A percentile compares a stretch with the other conserved stretches of the same genome.
Conservation (phyloP, 2,329 filamentous ascomycete genomes). For the Pseudofabraea citricarpa region DNA sequence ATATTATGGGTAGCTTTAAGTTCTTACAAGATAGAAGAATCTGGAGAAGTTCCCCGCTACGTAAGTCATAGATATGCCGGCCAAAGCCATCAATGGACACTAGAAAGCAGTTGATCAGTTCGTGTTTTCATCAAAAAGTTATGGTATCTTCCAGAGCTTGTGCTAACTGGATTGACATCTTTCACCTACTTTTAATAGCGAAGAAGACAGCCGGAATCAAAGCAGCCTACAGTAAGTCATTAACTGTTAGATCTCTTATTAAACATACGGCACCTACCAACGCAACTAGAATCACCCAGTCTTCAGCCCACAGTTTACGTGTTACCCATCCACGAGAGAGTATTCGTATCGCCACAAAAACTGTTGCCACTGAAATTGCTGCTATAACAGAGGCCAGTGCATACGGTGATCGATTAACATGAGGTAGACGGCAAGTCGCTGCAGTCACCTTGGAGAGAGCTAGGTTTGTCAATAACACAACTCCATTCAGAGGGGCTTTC, state of each 20-base stretch:
- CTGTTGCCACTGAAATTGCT: not conserved
- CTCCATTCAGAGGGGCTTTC: not conserved
- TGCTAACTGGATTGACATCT: too few relatives aligned
- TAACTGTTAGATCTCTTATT: not conserved
- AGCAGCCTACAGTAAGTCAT: not conserved
- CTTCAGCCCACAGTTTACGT: too few relatives aligned
- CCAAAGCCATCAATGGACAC: constrained; percentile 8
- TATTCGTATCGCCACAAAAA: too few relatives aligned
- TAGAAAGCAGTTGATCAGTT: not conserved
- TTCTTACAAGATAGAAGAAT: constrained; percentile 5
- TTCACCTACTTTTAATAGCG: constrained; percentile 6
- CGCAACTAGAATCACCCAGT: not conserved
- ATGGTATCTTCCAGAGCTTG: too few relatives aligned
- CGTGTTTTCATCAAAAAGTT: not conserved
- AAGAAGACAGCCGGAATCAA: not conserved
- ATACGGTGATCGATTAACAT: too few relatives aligned
- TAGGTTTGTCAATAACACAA: not conserved
- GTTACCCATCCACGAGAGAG: too few relatives aligned
- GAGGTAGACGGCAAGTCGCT: not conserved
- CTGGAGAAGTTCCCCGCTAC: constrained; percentile 4
- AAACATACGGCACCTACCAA: not conserved
- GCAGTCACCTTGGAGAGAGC: constrained; percentile 7
- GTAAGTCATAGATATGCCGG: constrained; percentile 6
- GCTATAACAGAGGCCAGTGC: not conserved
- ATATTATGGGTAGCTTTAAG: not conserved